These are phyloP conservation scores for Leccinum rimulosum DNA, from an alignment of 768 basidiomycete genomes.

Conservation along the genomic window DNA sequence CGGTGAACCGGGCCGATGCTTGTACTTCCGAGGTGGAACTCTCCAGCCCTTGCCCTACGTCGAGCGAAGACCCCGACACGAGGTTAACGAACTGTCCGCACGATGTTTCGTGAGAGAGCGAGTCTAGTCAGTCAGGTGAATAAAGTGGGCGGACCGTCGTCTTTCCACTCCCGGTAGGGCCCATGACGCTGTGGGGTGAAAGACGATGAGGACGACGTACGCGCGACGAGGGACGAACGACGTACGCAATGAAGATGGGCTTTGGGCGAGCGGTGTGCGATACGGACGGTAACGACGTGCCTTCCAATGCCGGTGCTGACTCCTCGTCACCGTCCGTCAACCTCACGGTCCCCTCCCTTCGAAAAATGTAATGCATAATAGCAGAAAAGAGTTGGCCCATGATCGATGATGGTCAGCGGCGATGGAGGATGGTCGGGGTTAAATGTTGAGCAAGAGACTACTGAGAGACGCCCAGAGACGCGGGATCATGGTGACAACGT, in stretches of 20 bases:
- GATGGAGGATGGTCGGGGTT: conserved; percentile 8
- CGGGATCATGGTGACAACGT: conserved; percentile 9
- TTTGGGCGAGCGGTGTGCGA: conserved; percentile 4
- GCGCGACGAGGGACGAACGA: background rate
- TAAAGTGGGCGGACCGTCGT: conserved; percentile 24
- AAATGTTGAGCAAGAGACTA: background rate
- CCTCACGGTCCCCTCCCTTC: conserved; percentile 9
- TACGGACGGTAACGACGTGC: background rate
- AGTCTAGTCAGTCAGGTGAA: background rate
- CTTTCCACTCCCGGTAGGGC: conserved; percentile 31
- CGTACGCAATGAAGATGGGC: conserved; percentile 30
- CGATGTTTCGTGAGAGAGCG: background rate
- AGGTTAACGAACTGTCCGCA: conserved; percentile 34
- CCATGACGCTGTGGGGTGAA: conserved; percentile 24
- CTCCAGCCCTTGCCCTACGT: conserved; percentile 32
- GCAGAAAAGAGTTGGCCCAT: conserved; percentile 24
- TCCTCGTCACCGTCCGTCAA: conserved; percentile 20
- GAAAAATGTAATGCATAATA: conserved; percentile 2
- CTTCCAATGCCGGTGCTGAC: conserved; percentile 1
- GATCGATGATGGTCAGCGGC: conserved; percentile 4
- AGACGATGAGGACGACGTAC: conserved; percentile 2
- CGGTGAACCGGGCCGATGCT: conserved; percentile 20
- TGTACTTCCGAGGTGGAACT: conserved; percentile 36
- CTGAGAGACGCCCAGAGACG: background rate
- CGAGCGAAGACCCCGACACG: conserved; percentile 26